A percentile compares a stretch with the other conserved stretches of the same genome.
Conservation (phyloP, 225 moss, liverwort and hornwort genomes). For the Antitrichia curtipendula region DNA sequence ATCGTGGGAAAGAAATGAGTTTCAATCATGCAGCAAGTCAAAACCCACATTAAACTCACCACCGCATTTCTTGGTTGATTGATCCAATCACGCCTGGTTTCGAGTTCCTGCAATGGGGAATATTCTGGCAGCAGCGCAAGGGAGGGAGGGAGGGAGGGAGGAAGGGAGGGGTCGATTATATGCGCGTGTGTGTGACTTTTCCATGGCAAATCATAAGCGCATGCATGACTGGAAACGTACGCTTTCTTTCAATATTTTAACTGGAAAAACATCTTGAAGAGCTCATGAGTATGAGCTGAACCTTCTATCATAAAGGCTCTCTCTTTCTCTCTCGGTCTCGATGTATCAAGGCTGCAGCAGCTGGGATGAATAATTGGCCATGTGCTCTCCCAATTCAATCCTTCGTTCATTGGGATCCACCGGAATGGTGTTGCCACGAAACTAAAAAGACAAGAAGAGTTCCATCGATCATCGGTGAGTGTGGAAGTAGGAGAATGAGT, state of each 20-base stretch:
- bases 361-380: not conserved
- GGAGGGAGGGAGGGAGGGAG: too few species aligned
- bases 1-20: not conserved
- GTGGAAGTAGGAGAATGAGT: too few species aligned
- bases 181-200: not conserved
- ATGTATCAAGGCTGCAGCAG: not conserved
- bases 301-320: not conserved
- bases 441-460: too few species aligned
- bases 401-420: not conserved
- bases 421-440: not conserved
- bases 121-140: not conserved
- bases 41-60: not conserved
- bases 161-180: not conserved
- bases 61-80: not conserved
- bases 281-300: not conserved
- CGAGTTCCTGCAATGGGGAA: not conserved
- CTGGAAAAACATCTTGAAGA: not conserved
- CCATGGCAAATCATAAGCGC: not conserved
- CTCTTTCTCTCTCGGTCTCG: too few species aligned
- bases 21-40: not conserved
- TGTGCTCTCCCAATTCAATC: not conserved
- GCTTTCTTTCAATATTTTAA: not conserved
- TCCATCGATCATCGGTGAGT: too few species aligned
- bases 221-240: not conserved
- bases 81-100: not conserved